Percentiles rank a stretch among this genome's conserved stretches.
These are phyloP conservation scores for Carex parvula DNA, from an alignment of 176 grass and related monocot genomes.

Conservation along the genomic window DNA sequence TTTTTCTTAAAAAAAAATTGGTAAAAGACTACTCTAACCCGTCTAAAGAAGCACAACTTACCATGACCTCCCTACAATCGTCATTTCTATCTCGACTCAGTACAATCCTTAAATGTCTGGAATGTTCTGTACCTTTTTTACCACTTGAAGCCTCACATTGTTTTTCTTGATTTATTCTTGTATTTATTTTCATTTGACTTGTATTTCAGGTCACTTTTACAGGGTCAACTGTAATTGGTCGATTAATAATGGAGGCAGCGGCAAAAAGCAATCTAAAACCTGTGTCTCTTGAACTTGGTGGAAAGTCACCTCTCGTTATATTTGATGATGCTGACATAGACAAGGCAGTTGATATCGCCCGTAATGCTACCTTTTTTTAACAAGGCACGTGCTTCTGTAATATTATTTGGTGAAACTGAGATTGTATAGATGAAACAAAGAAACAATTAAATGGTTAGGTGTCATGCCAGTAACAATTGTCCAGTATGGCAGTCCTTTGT, in stretches of 20 bases:
- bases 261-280: constrained; percentile 57
- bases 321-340: constrained; percentile 55
- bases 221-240: constrained; percentile 45
- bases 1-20: not conserved
- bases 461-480: not conserved
- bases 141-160: not conserved
- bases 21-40: not conserved
- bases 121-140: not conserved
- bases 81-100: not conserved
- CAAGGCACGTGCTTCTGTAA: constrained; percentile 25
- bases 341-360: constrained; percentile 42
- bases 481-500: not conserved
- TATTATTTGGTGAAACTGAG: not conserved
- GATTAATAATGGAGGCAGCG: constrained; percentile 49
- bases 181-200: not conserved
- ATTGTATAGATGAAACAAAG: not conserved
- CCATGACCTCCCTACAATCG: not conserved
- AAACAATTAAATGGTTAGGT: not conserved
- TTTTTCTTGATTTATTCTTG: not conserved
- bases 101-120: not conserved
- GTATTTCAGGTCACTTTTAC: constrained; percentile 46
- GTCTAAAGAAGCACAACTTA: not conserved
- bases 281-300: constrained; percentile 53
- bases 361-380: constrained; percentile 35
- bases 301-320: constrained; percentile 49